These are phyloP conservation scores for Leccinellum rugosiceps DNA, from an alignment of 768 basidiomycete genomes.

Conservation along the genomic window DNA sequence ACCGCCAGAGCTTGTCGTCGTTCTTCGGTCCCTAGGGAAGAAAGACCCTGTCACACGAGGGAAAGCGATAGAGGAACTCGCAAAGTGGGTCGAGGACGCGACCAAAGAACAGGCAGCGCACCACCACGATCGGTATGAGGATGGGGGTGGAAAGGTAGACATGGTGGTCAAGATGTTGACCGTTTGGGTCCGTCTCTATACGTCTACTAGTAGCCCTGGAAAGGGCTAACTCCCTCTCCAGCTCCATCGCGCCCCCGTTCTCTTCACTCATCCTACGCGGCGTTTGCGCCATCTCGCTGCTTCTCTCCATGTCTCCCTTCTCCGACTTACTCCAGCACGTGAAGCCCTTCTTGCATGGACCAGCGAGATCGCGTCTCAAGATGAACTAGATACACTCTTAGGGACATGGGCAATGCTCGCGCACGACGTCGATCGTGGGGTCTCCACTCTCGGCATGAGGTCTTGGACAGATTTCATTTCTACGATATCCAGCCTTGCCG, in stretches of 20 bases:
- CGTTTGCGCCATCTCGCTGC: conserved; percentile 64
- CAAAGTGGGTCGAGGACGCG: conserved; percentile 60
- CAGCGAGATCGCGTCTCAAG: conserved; percentile 43
- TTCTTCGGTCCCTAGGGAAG: conserved; percentile 80
- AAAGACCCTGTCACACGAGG: conserved; percentile 84
- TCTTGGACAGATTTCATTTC: conserved; percentile 49
- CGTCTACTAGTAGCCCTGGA: conserved; percentile 1
- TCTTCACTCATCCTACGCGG: conserved; percentile 78
- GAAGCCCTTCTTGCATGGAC: conserved; percentile 51
- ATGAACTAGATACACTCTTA: conserved; percentile 54
- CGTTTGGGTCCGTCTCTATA: conserved; percentile 73
- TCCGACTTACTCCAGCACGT: conserved; percentile 50
- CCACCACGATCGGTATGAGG: conserved; percentile 3
- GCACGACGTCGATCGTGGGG: conserved; percentile 68
- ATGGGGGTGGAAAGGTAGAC: conserved; percentile 16
- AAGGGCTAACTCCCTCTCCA: conserved; percentile 29
- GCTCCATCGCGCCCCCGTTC: conserved; percentile 83
- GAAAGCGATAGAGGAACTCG: conserved; percentile 82
- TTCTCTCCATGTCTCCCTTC: conserved; percentile 60
- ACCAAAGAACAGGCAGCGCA: conserved; percentile 42
- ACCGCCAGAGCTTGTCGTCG: conserved; percentile 79
- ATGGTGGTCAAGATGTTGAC: conserved; percentile 64
- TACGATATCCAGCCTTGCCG: conserved; percentile 1
- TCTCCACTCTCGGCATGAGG: conserved; percentile 46
- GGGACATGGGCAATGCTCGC: conserved; percentile 74